Base-by-base conservation (phyloP, 768 basidiomycete species). In the Harrya chromipes region DNA sequence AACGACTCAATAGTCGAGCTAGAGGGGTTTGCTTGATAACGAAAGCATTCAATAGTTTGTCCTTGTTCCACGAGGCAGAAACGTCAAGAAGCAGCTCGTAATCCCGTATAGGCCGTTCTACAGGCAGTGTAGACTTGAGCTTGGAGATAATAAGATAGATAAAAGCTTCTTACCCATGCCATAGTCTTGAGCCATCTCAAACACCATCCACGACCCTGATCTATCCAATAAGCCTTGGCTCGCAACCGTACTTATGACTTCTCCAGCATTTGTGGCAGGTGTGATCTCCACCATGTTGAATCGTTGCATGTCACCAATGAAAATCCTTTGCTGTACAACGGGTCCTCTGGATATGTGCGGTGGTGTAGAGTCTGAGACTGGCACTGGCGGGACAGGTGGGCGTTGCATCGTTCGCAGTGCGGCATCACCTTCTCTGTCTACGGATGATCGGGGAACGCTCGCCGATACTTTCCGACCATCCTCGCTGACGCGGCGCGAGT, bases 21-120 rank as follows among this genome's bases (percentile, higher is more conserved):
- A 92, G 69, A 11, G 81, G 76, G 7, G 90, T 90, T 61, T 81
- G 73, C 71, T 83, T 90, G 64, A 91, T 72, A 45, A 97, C 73
- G 58, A 97, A 87, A 20, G 81, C 77, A 59, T 94, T 95, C 58
- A 88, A 73, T 50, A 81, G 74, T 58, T 85, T 87, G 55, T 89
- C 83, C 63, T 83, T 84, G 67, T 93, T 85, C 94, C 95, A 99
- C 4, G 91, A 87, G 17, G 83, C 80, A 54, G 85, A 80, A 26
- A 97, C 78, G 49, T 90, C 87, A 7, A 78, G 70, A 1, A 97
- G 64, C n/a, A 85, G 70, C 65, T 99, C 95, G 60, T 85, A 99
- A 64, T 83, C 83, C 47, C 97, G 74, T 31, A 98, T 74, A 14
- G 94, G 94, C 1, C 95, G 86, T 68, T 99, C 95, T 94, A 62